Conservation (phyloP, 257 asterid genomes). For the Scutellaria baicalensis region DNA sequence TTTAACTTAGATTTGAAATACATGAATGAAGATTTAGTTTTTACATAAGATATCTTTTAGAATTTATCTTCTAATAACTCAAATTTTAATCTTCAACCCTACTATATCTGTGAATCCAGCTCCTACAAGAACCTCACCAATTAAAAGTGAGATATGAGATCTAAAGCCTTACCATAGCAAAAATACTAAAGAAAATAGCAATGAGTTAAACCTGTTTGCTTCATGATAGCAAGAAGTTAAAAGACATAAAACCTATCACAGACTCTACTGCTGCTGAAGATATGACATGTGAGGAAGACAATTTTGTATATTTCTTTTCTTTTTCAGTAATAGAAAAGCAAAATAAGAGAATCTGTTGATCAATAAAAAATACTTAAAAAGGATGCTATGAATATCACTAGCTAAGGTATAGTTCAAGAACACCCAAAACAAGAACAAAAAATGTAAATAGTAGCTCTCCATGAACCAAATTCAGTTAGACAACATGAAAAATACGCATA, state of each 20-base stretch:
- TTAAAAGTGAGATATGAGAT: conserved; percentile 21
- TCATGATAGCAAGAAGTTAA: not conserved
- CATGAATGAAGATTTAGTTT: conserved; percentile 8
- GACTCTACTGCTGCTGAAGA: conserved; percentile 1
- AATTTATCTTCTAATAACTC: not conserved
- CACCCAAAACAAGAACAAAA: not conserved
- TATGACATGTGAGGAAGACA: conserved; percentile 8
- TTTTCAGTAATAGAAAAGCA: not conserved
- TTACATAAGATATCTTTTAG: not conserved
- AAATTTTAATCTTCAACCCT: not conserved
- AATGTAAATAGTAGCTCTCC: not conserved
- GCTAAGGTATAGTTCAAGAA: not conserved
- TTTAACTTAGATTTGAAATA: not conserved
- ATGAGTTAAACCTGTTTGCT: not conserved
- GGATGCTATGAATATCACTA: not conserved
- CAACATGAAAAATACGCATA: conserved; percentile 1
- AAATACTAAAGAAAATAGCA: not conserved
- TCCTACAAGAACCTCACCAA: conserved; percentile 6
- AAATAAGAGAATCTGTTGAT: not conserved
- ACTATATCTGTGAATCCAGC: not conserved
- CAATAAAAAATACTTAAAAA: not conserved
- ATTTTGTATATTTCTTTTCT: not conserved
- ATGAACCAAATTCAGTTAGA: conserved; percentile 16
- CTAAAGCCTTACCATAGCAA: conserved; percentile 11
- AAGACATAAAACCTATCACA: conserved; percentile 3